phyloP scores from a whole-genome alignment of 108 stramenopile species.

The Aurantiochytrium sp. region DNA sequence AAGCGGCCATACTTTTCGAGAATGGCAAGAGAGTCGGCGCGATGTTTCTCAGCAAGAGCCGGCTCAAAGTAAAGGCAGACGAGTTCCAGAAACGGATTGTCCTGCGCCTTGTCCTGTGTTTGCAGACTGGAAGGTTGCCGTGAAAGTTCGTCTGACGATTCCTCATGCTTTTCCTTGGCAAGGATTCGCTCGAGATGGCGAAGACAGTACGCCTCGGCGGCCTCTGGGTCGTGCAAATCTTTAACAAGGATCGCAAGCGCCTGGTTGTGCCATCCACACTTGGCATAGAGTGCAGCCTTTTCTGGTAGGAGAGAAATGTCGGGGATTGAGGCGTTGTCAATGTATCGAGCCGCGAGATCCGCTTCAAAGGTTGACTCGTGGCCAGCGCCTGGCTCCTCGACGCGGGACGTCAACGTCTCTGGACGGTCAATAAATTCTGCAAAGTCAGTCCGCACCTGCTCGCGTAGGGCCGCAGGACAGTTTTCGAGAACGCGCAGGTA shows the following conservation, averaged over 20 bases:
- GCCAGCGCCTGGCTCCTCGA: background rate
- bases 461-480: background rate
- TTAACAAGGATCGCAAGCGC: background rate
- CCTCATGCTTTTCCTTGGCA: no score
- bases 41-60: background rate
- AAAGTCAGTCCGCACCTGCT: background rate
- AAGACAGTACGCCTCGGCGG: background rate
- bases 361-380: background rate
- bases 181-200: no score
- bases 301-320: background rate
- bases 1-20: background rate
- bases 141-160: no score
- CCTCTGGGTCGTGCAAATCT: background rate
- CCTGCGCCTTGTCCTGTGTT: no score
- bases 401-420: background rate
- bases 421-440: background rate
- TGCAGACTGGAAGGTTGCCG: no score
- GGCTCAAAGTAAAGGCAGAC: background rate
- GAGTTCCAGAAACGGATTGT: slow-evolving; percentile 2
- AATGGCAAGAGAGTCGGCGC: background rate
- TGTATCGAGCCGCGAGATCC: background rate
- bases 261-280: background rate
- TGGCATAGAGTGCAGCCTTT: background rate
- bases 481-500: background rate
- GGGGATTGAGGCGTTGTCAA: background rate